Percentiles rank a stretch among this genome's conserved stretches.
These are phyloP conservation scores for Salvia splendens DNA, from an alignment of 257 asterid species.

Conservation along the genomic window DNA sequence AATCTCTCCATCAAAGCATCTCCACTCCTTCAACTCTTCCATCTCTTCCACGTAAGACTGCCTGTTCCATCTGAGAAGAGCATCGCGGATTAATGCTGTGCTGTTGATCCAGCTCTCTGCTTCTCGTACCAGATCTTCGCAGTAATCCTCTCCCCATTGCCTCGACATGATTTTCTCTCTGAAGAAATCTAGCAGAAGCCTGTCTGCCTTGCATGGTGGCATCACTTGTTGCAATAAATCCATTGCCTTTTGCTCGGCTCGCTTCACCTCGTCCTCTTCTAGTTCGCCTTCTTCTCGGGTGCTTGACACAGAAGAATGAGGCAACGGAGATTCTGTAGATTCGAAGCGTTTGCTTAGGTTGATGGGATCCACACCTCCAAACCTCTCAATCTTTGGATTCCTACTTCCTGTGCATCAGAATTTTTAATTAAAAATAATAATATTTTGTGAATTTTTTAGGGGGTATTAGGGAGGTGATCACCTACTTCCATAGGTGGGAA, in stretches of 20 bases:
- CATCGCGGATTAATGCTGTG: slow-evolving; percentile 15
- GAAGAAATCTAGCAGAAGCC: slow-evolving; percentile 52
- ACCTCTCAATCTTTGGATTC: slow-evolving; percentile 50
- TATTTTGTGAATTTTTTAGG: too few relatives aligned
- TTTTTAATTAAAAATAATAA: neutral
- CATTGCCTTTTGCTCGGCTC: slow-evolving; percentile 35
- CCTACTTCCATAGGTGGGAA: slow-evolving; percentile 55
- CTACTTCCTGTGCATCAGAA: slow-evolving; percentile 45
- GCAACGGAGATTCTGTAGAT: neutral
- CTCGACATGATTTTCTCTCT: slow-evolving; percentile 29
- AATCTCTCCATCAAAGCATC: slow-evolving; percentile 38
- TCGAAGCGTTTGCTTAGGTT: slow-evolving; percentile 50
- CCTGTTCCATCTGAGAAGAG: slow-evolving; percentile 49
- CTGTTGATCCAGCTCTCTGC: slow-evolving; percentile 57
- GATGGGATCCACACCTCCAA: slow-evolving; percentile 56
- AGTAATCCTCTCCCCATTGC: neutral
- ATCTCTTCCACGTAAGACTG: slow-evolving; percentile 48
- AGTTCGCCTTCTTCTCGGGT: slow-evolving; percentile 39
- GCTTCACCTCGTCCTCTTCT: slow-evolving; percentile 23
- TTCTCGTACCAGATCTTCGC: slow-evolving; percentile 32
- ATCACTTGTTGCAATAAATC: slow-evolving; percentile 42
- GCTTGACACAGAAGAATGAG: slow-evolving; percentile 32
- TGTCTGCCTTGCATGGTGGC: slow-evolving; percentile 43
- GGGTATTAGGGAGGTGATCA: slow-evolving; percentile 9
- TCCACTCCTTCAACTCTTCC: slow-evolving; percentile 69